Evolutionary conservation across 1,284 basidiomycete genomes (phyloP).

Genomic region (Termitomyces sp.): DNA sequence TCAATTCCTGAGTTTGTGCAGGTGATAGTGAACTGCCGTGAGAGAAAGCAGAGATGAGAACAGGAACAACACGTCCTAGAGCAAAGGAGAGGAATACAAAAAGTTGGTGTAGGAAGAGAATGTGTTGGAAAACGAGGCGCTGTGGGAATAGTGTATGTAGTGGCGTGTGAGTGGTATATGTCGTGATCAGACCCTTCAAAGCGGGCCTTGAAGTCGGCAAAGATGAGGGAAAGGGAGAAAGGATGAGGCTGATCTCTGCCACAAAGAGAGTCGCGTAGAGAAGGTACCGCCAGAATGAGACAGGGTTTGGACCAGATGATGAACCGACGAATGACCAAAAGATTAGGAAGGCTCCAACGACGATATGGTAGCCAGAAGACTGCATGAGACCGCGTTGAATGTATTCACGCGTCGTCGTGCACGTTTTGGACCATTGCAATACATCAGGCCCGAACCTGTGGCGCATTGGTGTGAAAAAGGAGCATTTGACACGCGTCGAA

Average conservation of each 20-base stretch:
- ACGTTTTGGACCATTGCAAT: constrained; percentile 56
- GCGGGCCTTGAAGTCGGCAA: constrained; percentile 14
- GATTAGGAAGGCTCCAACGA: constrained; percentile 56
- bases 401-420: constrained; percentile 66
- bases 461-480: background rate
- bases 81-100: constrained; percentile 72
- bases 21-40: constrained; percentile 53
- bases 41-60: constrained; percentile 24
- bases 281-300: constrained; percentile 60
- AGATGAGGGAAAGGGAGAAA: constrained; percentile 47
- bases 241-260: constrained; percentile 58
- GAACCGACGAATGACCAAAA: constrained; percentile 61
- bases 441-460: constrained; percentile 72
- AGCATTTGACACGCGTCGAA: background rate
- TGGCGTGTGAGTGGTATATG: constrained; percentile 28
- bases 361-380: constrained; percentile 69
- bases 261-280: constrained; percentile 57
- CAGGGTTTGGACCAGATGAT: constrained; percentile 34
- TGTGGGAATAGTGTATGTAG: constrained; percentile 55
- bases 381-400: constrained; percentile 64
- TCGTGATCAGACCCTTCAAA: constrained; percentile 18
- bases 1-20: constrained; percentile 29
- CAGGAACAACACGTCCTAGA: constrained; percentile 49
- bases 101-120: constrained; percentile 70
- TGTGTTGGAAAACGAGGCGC: constrained; percentile 67